These are phyloP conservation scores for Pleurotus giganteus DNA, from an alignment of 768 basidiomycete genomes.

Conservation along the genomic window DNA sequence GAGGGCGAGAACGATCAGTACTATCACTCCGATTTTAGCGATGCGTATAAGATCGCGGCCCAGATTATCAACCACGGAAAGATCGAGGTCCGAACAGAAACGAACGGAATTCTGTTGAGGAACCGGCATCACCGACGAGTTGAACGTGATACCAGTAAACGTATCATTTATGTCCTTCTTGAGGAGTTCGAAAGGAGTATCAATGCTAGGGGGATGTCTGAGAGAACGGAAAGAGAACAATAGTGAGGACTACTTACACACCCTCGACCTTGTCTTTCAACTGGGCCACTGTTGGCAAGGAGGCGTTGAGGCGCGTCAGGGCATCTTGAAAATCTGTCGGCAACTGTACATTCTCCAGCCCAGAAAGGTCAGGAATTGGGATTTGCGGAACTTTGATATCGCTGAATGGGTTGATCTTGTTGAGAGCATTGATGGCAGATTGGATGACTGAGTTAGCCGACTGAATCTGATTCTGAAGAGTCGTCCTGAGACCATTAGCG, in stretches of 20 bases:
- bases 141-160: constrained; percentile 68
- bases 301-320: constrained; percentile 73
- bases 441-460: constrained; percentile 69
- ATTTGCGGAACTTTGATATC: constrained; percentile 72
- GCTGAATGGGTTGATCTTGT: constrained; percentile 73
- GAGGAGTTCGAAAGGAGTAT: constrained; percentile 83
- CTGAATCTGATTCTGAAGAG: constrained; percentile 69
- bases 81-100: constrained; percentile 80
- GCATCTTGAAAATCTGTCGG: constrained; percentile 74
- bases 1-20: constrained; percentile 71
- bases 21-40: constrained; percentile 73
- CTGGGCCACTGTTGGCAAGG: constrained; percentile 75
- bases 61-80: constrained; percentile 83
- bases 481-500: constrained; percentile 57
- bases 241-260: constrained; percentile 48
- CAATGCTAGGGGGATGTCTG: constrained; percentile 56
- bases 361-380: constrained; percentile 67
- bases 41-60: constrained; percentile 76
- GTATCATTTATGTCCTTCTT: constrained; percentile 91
- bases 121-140: constrained; percentile 72
- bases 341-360: constrained; percentile 76
- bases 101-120: constrained; percentile 65
- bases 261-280: constrained; percentile 65
- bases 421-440: constrained; percentile 62
- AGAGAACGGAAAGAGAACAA: neutral